Evolutionary conservation across 176 grass and related monocot species (phyloP), one percentile per base, ranked within the genome.

Genomic region (Neostapfia colusana): DNA sequence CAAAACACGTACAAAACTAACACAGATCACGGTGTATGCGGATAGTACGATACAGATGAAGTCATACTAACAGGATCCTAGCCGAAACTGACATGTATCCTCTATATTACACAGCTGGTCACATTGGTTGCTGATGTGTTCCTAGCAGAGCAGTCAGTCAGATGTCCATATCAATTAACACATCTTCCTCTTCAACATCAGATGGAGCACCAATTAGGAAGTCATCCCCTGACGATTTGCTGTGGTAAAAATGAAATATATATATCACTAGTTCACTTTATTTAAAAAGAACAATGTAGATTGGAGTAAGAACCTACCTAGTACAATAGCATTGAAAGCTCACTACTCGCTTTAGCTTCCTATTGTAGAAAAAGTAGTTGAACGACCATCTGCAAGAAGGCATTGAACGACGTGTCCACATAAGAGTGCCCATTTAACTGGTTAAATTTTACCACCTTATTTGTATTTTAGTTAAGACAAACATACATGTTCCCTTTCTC

Each of bases 361-460:
- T 93, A 69, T 99, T 95, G 80, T 99, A 99, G 85, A 99, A 95
- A 79, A 90, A 95, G 79, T 87, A 85, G 80, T 95, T 89, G 77
- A 89, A 83, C 0, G 95, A 92, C 95, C 95, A 99, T 90, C 95
- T 99, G 61, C 67, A 82, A 82, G 18, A 60, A 12, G 63, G 23
- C 65, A 68, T 10, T 45, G 2, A 35, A 58, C 27, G 44, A 0
- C 10, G 9, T 79, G 67, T 79, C 64, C 75, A 62, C 25, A 78
- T 92, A 41, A 90, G 62, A 56, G 24, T 39, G 12, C 45, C 10
- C 18, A 28, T 60, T 56, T 70, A 45, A 27, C 45, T 53, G 54
- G 48, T 40, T 89, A 40, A 89, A 45, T 43, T 65, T 54, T 69
- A 44, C n/a, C 44, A 80, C 24, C 2, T 40, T 65, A 3, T 48